These are phyloP conservation scores for Xerocomellus intermedius DNA, from an alignment of 768 basidiomycete species.

Conservation along the genomic window DNA sequence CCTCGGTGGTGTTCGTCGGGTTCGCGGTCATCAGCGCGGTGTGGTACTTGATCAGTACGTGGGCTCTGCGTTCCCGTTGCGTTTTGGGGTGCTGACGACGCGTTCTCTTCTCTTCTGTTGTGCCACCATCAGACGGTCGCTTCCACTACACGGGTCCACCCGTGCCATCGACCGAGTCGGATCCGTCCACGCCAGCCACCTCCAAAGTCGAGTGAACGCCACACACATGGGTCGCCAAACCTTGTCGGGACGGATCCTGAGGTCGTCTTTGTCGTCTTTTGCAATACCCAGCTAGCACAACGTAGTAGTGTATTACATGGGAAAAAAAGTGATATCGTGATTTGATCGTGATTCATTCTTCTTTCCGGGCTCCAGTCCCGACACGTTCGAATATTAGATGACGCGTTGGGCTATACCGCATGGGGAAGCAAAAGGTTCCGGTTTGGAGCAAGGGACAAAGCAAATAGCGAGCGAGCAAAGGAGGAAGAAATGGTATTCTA, in stretches of 20 bases:
- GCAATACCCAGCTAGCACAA: background rate
- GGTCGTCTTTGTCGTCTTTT: background rate
- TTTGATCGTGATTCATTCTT: background rate
- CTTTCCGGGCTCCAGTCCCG: no score
- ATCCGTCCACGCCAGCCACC: background rate
- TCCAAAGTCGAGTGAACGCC: conserved; percentile 12
- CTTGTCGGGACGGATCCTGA: background rate
- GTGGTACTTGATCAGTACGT: conserved; percentile 61
- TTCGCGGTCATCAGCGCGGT: conserved; percentile 55
- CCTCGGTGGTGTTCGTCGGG: conserved; percentile 64
- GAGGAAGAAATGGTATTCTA: background rate
- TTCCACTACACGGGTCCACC: conserved; percentile 46
- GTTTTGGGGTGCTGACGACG: background rate
- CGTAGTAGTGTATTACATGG: background rate
- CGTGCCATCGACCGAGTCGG: conserved; percentile 21
- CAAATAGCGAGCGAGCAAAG: background rate
- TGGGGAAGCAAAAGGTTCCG: background rate
- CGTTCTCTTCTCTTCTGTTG: background rate
- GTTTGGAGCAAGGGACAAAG: background rate
- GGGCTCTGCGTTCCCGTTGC: background rate
- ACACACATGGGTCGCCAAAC: no score
- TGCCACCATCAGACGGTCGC: conserved; percentile 37
- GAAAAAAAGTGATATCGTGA: background rate
- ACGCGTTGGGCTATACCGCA: conserved; percentile 12
- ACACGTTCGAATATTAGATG: background rate